Conservation (phyloP, 2,329 filamentous ascomycete species). For the Cyclaneusma minus region DNA sequence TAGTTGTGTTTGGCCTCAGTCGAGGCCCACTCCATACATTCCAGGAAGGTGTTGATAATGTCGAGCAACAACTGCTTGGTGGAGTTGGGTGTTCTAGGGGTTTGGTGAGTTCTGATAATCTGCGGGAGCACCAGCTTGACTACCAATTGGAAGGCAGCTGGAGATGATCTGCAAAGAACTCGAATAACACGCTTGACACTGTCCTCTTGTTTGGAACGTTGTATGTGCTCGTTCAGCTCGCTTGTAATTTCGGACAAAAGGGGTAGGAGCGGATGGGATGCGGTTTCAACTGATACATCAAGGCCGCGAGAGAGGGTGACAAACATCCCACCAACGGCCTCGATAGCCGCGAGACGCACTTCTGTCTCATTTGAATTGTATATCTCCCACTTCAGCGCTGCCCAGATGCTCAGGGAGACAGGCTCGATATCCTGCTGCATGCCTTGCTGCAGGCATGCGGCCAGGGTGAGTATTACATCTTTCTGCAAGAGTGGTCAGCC, state of each 20-base stretch:
- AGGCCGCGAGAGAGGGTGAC: conserved; percentile 1
- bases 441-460: conserved; percentile 6
- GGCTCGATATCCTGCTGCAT: conserved; percentile 6
- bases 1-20: too few relatives aligned
- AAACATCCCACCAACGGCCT: conserved; percentile 11
- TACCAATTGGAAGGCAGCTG: too few relatives aligned
- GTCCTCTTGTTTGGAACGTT: not conserved
- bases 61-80: too few relatives aligned
- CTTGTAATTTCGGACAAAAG: not conserved
- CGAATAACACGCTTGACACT: too few relatives aligned
- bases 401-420: conserved; percentile 15
- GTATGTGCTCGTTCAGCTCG: not conserved
- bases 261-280: conserved; percentile 3
- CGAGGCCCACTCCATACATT: too few relatives aligned
- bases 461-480: conserved; percentile 5
- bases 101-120: too few relatives aligned
- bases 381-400: conserved; percentile 18
- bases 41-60: too few relatives aligned
- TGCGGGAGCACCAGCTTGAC: too few relatives aligned
- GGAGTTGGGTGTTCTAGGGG: too few relatives aligned
- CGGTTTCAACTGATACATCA: conserved; percentile 5
- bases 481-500: conserved; percentile 2
- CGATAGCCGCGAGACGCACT: conserved; percentile 12
- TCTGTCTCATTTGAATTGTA: conserved; percentile 18
- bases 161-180: too few relatives aligned